Conservation (phyloP, 257 asterid species). For the Solanum piurae region DNA sequence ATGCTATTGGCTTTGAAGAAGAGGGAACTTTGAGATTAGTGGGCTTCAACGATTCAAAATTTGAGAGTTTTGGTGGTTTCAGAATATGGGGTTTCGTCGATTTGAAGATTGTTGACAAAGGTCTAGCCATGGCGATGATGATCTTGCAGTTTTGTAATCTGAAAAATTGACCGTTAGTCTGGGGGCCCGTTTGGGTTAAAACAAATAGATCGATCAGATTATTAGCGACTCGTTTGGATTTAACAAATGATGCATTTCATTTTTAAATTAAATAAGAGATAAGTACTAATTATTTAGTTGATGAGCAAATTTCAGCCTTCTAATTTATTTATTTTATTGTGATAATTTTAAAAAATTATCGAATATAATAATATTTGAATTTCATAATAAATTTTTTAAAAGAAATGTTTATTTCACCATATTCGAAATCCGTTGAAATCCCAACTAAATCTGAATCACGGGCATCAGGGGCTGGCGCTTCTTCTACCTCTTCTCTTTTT, state of each 20-base stretch:
- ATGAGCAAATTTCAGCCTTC: not conserved
- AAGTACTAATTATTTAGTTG: too few species aligned
- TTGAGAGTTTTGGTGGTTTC: conserved; percentile 6
- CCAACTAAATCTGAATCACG: too few species aligned
- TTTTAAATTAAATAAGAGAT: not conserved
- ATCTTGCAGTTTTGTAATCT: not conserved
- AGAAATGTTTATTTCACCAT: rapidly evolving
- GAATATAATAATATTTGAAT: too few species aligned
- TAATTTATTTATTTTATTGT: too few species aligned
- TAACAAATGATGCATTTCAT: not conserved
- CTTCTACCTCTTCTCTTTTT: too few species aligned
- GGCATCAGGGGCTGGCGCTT: too few species aligned
- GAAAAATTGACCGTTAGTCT: not conserved
- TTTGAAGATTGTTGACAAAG: conserved; percentile 46
- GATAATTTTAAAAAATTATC: too few species aligned
- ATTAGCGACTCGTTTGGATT: not conserved
- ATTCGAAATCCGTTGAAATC: too few species aligned
- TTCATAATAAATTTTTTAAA: too few species aligned
- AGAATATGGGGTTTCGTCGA: conserved; percentile 39
- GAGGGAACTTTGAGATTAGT: not conserved
- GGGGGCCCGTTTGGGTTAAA: not conserved
- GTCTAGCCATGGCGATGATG: conserved; percentile 22
- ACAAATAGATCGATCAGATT: not conserved
- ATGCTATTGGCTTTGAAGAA: not conserved
- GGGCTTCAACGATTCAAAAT: not conserved